Evolutionary conservation across 768 basidiomycete genomes (phyloP).

Genomic region (Terana coerulea): DNA sequence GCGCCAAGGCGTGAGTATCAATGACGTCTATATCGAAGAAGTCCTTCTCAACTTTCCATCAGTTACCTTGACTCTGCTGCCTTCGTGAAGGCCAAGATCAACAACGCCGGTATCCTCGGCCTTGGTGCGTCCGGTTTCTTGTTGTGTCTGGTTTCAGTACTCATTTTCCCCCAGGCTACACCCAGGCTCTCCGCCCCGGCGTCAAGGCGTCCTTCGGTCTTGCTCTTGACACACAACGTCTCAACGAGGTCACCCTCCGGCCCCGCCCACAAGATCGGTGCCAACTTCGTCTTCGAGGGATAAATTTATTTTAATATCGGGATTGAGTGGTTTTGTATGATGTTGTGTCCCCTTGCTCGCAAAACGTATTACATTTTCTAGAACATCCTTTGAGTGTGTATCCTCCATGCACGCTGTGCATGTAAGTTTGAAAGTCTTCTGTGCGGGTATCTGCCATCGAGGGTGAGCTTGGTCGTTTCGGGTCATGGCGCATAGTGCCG

Average conservation of each 20-base stretch:
- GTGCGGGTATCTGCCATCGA: no score
- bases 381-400: no score
- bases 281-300: slow-evolving; percentile 67
- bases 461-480: no score
- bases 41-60: not conserved
- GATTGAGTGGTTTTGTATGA: not conserved
- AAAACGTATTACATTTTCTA: slow-evolving; percentile 3
- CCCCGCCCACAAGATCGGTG: slow-evolving; percentile 80
- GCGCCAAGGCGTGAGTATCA: slow-evolving; percentile 88
- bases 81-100: slow-evolving; percentile 98
- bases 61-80: slow-evolving; percentile 85
- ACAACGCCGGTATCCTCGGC: slow-evolving; percentile 89
- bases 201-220: slow-evolving; percentile 93
- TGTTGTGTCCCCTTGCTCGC: no score
- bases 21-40: no score
- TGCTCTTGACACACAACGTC: slow-evolving; percentile 89
- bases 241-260: slow-evolving; percentile 68
- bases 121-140: slow-evolving; percentile 47
- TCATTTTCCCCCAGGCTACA: slow-evolving; percentile 56
- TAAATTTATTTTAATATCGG: slow-evolving; percentile 18
- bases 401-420: no score
- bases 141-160: not conserved
- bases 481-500: no score
- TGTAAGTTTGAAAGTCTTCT: no score
- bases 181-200: slow-evolving; percentile 90